These are phyloP conservation scores for Fusarium pseudograminearum DNA, from an alignment of 2,329 filamentous ascomycete genomes.

Conservation along the genomic window DNA sequence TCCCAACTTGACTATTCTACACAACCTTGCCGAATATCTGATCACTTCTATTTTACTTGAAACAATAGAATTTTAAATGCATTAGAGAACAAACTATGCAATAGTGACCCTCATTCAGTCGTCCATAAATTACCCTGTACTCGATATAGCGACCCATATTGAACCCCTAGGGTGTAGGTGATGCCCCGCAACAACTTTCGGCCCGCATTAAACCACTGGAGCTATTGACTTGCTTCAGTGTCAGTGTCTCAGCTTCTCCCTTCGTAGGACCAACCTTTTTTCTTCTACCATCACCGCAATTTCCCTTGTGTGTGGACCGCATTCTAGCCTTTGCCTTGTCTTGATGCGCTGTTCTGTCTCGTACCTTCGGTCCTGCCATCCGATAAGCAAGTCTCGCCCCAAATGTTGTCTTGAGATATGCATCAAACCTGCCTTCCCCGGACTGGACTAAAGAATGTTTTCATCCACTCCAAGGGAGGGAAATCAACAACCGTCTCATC, in stretches of 20 bases:
- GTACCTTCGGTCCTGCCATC: neutral
- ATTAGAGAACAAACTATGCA: neutral
- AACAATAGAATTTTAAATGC: neutral
- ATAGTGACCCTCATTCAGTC: neutral
- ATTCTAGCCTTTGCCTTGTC: neutral
- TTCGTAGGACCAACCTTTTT: slow-evolving; percentile 22
- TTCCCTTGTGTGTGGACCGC: slow-evolving; percentile 8
- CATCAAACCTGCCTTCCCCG: slow-evolving; percentile 9
- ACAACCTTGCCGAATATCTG: neutral
- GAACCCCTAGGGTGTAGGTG: neutral
- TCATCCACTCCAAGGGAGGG: slow-evolving; percentile 5
- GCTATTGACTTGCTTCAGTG: neutral
- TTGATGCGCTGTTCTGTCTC: slow-evolving; percentile 1
- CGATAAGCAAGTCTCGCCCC: neutral
- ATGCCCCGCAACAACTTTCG: slow-evolving; percentile 23
- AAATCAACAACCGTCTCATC: slow-evolving; percentile 1
- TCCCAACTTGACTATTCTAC: neutral
- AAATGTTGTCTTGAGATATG: slow-evolving; percentile 13
- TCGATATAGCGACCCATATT: neutral
- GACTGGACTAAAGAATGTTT: slow-evolving; percentile 23
- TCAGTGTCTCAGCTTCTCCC: slow-evolving; percentile 36
- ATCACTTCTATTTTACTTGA: rapidly evolving
- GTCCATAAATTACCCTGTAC: slow-evolving; percentile 11
- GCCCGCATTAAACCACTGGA: slow-evolving; percentile 12
- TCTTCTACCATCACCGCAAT: slow-evolving; percentile 13